Evolutionary conservation across 2,329 filamentous ascomycete genomes (phyloP).

Genomic region (Hypoxylon sp.): DNA sequence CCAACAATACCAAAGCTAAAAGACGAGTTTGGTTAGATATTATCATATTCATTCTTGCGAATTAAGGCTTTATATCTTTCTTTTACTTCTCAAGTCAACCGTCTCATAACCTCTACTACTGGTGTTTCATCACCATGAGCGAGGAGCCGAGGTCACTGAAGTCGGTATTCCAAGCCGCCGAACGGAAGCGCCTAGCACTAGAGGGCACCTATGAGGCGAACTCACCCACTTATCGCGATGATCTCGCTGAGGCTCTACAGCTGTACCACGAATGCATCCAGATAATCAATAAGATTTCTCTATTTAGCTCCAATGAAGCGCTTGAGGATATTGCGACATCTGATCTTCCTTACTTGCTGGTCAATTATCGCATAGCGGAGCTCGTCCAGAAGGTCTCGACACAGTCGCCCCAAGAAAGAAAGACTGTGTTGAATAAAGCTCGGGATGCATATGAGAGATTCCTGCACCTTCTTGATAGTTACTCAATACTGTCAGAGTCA

Average conservation of each 20-base stretch:
- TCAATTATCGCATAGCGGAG: slow-evolving; percentile 85
- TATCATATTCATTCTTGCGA: background rate
- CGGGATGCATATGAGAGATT: slow-evolving; percentile 83
- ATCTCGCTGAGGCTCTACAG: slow-evolving; percentile 75
- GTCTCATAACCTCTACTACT: slow-evolving; percentile 4
- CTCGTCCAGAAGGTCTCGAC: slow-evolving; percentile 78
- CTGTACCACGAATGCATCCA: slow-evolving; percentile 81
- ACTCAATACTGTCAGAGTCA: slow-evolving; percentile 76
- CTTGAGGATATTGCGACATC: slow-evolving; percentile 88
- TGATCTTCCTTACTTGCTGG: slow-evolving; percentile 88
- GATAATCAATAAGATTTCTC: slow-evolving; percentile 77
- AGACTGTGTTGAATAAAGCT: slow-evolving; percentile 72
- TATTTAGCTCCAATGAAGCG: slow-evolving; percentile 93
- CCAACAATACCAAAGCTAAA: background rate
- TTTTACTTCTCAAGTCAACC: background rate
- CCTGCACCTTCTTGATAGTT: slow-evolving; percentile 81
- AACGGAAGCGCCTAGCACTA: slow-evolving; percentile 68
- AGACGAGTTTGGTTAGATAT: background rate
- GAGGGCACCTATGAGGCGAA: slow-evolving; percentile 76
- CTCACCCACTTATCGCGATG: slow-evolving; percentile 75
- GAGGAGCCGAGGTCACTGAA: slow-evolving; percentile 67
- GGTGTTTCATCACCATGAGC: slow-evolving; percentile 49
- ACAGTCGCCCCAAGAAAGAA: slow-evolving; percentile 69
- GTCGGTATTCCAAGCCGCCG: slow-evolving; percentile 65
- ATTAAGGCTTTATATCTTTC: background rate